phyloP scores from a whole-genome alignment of 306 rosid genomes.

The Cucurbita maxima region DNA sequence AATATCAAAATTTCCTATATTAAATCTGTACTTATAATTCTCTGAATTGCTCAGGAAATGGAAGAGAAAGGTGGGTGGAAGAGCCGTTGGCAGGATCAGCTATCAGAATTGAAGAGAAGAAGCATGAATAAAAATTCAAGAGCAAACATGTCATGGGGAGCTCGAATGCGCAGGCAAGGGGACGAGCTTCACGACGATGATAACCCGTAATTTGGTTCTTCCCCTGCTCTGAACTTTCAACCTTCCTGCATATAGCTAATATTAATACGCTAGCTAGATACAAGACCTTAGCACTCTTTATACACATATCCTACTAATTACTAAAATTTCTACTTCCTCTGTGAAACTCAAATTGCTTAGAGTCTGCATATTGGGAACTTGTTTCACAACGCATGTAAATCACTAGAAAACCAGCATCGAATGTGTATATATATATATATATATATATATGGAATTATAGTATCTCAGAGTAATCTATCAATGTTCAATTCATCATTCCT shows the following conservation, averaged over 20 bases:
- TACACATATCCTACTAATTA: not conserved
- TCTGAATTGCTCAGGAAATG: slow-evolving; percentile 25
- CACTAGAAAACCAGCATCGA: not conserved
- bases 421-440: not conserved
- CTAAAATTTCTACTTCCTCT: not conserved
- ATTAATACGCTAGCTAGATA: not conserved
- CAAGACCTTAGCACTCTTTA: not conserved
- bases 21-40: not conserved
- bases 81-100: slow-evolving; percentile 47
- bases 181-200: not conserved
- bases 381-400: not conserved
- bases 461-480: not conserved
- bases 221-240: not conserved
- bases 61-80: slow-evolving; percentile 44
- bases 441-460: not conserved
- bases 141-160: slow-evolving; percentile 60
- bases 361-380: not conserved
- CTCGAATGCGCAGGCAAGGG: slow-evolving; percentile 52
- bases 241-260: not conserved
- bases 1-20: not conserved
- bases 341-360: not conserved
- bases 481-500: not conserved
- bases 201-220: not conserved
- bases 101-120: slow-evolving; percentile 49
- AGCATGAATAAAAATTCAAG: slow-evolving; percentile 26